Conservation (phyloP, 78 protist species). For the Trichosphaerium sp. region DNA sequence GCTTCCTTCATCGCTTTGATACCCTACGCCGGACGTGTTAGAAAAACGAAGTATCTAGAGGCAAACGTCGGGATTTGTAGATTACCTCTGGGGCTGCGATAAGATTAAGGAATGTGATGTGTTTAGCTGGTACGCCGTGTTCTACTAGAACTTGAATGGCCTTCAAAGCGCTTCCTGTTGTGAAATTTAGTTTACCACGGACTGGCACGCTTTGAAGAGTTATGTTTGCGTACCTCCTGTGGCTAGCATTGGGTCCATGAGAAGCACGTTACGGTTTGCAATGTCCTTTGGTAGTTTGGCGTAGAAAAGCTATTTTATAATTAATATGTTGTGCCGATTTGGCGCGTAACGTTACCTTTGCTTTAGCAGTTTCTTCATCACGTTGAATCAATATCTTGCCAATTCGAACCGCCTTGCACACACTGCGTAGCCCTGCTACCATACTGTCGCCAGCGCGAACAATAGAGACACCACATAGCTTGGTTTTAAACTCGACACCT, state of each 20-base stretch:
- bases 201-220: too few relatives aligned
- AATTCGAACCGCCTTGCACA: conserved; percentile 59
- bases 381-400: conserved; percentile 81
- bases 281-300: conserved; percentile 43
- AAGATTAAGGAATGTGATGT: conserved; percentile 48
- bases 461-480: conserved; percentile 64
- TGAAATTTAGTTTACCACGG: too few relatives aligned
- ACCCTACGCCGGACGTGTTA: too few relatives aligned
- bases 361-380: conserved; percentile 66
- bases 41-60: too few relatives aligned
- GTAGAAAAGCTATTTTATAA: conserved; percentile 25
- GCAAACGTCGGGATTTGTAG: too few relatives aligned
- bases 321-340: neutral
- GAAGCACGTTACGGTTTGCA: conserved; percentile 32
- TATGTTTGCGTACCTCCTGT: conserved; percentile 68
- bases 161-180: conserved; percentile 18
- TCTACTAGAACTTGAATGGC: conserved; percentile 51
- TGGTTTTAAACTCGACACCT: conserved; percentile 15
- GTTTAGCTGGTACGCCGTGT: conserved; percentile 36
- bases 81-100: conserved; percentile 51
- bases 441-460: conserved; percentile 79
- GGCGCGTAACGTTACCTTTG: conserved; percentile 38
- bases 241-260: conserved; percentile 67
- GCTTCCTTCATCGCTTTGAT: conserved; percentile 7
- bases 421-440: conserved; percentile 66